Base-by-base conservation (phyloP, 1,284 basidiomycete species). In the Puccinia novopanici region DNA sequence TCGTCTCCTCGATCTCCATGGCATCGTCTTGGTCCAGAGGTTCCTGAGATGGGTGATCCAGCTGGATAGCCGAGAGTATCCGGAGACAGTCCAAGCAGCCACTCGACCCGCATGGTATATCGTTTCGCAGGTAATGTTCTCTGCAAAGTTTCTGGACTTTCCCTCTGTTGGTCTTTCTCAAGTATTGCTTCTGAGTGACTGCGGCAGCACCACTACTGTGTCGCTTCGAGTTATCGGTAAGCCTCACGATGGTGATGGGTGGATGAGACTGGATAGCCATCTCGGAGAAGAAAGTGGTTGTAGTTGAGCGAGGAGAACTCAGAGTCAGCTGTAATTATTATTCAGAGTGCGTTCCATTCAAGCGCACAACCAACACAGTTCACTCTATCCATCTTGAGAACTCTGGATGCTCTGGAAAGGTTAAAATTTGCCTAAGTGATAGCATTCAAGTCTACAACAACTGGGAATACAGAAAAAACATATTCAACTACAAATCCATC, bases 91-190 rank as follows among this genome's bases (percentile, higher is more conserved):
- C 85, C 65, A 87, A 86, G 86, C 95, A 98, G 55, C 87, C 88
- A 70, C 90, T 87, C 40, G 94, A 90, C 0, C 95, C 95, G 85
- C 97, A 99, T n/a, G 90, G 89, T 50, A 98, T 92, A 85, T 98
- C 95, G 83, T 94, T 91, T 55, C 97, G 90, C 3, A 98, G 90
- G 86, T 99, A 99, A 82, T 95, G 89, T 87, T 99, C 96, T 57
- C 95, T 30, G 12, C 83, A 87, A 74, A 76, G 93, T 93, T 91
- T 88, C 95, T 96, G 84, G 95, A 99, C 94, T 85, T 96, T 97
- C 34, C 97, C 96, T 81, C 90, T 87, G 0, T 93, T 93, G 0
- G 97, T 98, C 87, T 99, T 99, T 76, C 86, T 84, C 75, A 85
- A 83, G 82, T 84, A 86, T 73, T 84, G 83, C 78, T 82, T 82